These are phyloP conservation scores for Tylopilus rubrobrunneus DNA, from an alignment of 768 basidiomycete genomes.

Conservation along the genomic window DNA sequence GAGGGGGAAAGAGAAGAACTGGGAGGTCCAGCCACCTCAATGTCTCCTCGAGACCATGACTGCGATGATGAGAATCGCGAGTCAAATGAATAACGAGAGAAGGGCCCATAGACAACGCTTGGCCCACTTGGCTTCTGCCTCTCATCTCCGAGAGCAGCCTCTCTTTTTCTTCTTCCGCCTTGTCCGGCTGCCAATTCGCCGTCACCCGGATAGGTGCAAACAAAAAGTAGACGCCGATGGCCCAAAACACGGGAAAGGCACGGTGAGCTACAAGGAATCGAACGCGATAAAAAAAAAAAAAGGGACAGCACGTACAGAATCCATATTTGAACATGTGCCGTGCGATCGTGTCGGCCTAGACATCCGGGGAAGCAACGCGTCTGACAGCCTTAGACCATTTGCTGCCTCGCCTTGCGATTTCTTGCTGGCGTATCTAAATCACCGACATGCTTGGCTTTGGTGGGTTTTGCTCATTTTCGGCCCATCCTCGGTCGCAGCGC, in stretches of 20 bases:
- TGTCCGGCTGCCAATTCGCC: constrained; percentile 54
- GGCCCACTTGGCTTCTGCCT: constrained; percentile 54
- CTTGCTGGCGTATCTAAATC: no score
- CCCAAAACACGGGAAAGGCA: constrained; percentile 57
- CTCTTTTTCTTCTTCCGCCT: constrained; percentile 48
- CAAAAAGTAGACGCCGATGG: constrained; percentile 53
- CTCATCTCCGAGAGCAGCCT: constrained; percentile 46
- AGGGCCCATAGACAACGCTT: constrained; percentile 53
- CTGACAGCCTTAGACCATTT: no score
- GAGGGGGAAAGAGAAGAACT: neutral
- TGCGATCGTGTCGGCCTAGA: constrained; percentile 53
- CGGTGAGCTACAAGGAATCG: neutral
- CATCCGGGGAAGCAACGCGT: no score
- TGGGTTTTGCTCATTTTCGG: no score
- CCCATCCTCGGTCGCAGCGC: no score
- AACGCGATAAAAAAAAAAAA: constrained; percentile 31
- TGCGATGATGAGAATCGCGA: constrained; percentile 28
- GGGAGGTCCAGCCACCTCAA: constrained; percentile 16
- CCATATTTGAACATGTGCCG: constrained; percentile 62
- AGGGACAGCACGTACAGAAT: constrained; percentile 41
- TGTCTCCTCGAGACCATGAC: constrained; percentile 20
- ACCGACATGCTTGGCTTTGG: no score
- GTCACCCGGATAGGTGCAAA: constrained; percentile 47
- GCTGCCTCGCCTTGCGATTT: no score
- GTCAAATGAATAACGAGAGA: constrained; percentile 38